Base-by-base conservation (phyloP, 495 filamentous ascomycete species). In the Talaromyces wortmannii region DNA sequence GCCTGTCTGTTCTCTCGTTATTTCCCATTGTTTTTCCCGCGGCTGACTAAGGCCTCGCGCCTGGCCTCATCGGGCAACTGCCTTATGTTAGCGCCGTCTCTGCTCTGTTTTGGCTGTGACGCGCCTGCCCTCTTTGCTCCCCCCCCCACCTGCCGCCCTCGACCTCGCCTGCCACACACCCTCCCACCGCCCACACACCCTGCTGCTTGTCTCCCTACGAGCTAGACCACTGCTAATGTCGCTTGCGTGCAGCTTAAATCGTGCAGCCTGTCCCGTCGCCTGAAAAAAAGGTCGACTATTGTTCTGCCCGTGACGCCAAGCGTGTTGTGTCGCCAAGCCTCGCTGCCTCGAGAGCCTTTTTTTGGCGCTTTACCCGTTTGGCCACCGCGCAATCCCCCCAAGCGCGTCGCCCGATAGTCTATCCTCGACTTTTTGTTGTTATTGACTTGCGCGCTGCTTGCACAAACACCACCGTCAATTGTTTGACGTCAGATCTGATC, bases 401-500 rank as follows among this genome's bases (percentile, higher is more conserved):
- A 8, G 36, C 13, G 8, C 36, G 36, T 40, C 36, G 36, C 36
- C 8, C 13, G 8, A 23, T 40, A 8, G 13, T 40, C 36, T 40
- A 40, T 40, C 23, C 23, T 23, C 23, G 23, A 23, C 8, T 40
- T 13, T 40, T 13, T 13, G 36, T 13, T 40, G 36, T 40, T 40
- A 7, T 18, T 23, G 30, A 31, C 13, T 50, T 50, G 15, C 23
- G 13, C 11, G 16, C 50, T 55, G 48, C 55, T 57, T 36, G 51
- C 55, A 51, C 23, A 50, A 31, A 51, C 49, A 53, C 42, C 18
- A 15, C 53, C 36, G 36, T 40, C 36, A 40, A 40, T 54, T 33
- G 45, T 29, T 31, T 23, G 4, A 16, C n/a, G 12, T 31, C 15
- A 32, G 31, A 32, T 50, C 33, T n/a, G 33, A 23, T 7, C 48